Percentiles rank a stretch among this genome's conserved stretches.
Conservation (phyloP, 352 stramenopile genomes). For the Globisporangium rhizosaccharum region DNA sequence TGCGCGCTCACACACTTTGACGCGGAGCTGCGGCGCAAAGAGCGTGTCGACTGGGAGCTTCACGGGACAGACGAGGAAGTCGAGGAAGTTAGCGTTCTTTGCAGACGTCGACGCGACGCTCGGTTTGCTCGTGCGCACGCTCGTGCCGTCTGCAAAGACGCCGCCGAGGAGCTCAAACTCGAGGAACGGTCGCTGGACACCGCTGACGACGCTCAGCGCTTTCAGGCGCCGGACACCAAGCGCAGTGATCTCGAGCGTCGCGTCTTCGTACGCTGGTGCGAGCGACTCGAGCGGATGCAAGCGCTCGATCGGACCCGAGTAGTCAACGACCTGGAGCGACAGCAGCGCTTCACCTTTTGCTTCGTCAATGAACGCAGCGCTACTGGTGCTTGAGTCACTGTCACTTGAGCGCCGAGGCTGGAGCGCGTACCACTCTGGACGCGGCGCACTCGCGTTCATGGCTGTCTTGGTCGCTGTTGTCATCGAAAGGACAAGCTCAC, state of each 20-base stretch:
- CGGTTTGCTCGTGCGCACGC: slow-evolving; percentile 33
- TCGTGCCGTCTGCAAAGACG: slow-evolving; percentile 41
- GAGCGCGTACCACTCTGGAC: slow-evolving; percentile 49
- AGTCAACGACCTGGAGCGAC: slow-evolving; percentile 62
- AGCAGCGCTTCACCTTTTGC: slow-evolving; percentile 43
- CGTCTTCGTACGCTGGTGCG: slow-evolving; percentile 41
- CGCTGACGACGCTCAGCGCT: slow-evolving; percentile 31
- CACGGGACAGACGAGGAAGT: slow-evolving; percentile 39
- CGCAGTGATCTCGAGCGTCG: slow-evolving; percentile 58
- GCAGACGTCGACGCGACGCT: slow-evolving; percentile 23
- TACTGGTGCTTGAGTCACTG: slow-evolving; percentile 7
- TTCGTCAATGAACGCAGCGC: slow-evolving; percentile 23
- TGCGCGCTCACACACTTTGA: slow-evolving; percentile 51
- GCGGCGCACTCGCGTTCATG: slow-evolving; percentile 32
- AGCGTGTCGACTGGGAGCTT: slow-evolving; percentile 57
- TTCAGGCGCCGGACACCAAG: slow-evolving; percentile 69
- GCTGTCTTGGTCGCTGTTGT: slow-evolving; percentile 35
- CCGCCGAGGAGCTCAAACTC: slow-evolving; percentile 68
- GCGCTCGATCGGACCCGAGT: slow-evolving; percentile 24
- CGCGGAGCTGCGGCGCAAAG: slow-evolving; percentile 52
- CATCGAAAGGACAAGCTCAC: slow-evolving; percentile 46
- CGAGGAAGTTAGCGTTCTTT: slow-evolving; percentile 78
- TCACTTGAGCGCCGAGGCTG: slow-evolving; percentile 11
- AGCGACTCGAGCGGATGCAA: slow-evolving; percentile 27
- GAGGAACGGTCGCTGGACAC: slow-evolving; percentile 50